Evolutionary conservation across 2,329 filamentous ascomycete species (phyloP).

Genomic region (Fusarium domesticum): DNA sequence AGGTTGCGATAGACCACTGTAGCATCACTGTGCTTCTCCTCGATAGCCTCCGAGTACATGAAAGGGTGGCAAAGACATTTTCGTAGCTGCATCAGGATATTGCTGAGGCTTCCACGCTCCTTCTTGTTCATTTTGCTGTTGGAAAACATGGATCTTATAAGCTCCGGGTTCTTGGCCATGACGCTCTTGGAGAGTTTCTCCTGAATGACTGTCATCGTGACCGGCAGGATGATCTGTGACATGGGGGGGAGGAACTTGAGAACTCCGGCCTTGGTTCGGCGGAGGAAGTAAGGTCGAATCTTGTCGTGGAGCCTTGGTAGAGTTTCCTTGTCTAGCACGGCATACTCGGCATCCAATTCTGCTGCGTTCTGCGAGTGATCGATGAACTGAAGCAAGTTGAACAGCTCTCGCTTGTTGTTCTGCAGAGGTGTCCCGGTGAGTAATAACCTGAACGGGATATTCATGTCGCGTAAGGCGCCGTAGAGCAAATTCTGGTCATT

Average conservation of each 20-base stretch:
- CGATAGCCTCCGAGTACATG: slow-evolving; percentile 85
- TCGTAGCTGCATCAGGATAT: slow-evolving; percentile 90
- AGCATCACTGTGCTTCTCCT: slow-evolving; percentile 68
- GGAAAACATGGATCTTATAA: slow-evolving; percentile 84
- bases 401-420: slow-evolving; percentile 91
- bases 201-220: slow-evolving; percentile 93
- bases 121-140: slow-evolving; percentile 62
- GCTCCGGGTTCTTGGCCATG: slow-evolving; percentile 80
- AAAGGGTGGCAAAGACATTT: slow-evolving; percentile 97
- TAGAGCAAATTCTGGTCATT: slow-evolving; percentile 88
- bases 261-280: slow-evolving; percentile 85
- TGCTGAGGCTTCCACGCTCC: slow-evolving; percentile 81
- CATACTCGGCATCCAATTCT: slow-evolving; percentile 70
- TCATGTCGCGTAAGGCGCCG: slow-evolving; percentile 66
- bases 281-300: slow-evolving; percentile 69
- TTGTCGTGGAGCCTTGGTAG: slow-evolving; percentile 76
- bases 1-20: slow-evolving; percentile 72
- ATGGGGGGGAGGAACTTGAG: slow-evolving; percentile 89
- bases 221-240: slow-evolving; percentile 89
- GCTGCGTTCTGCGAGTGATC: slow-evolving; percentile 69
- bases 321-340: slow-evolving; percentile 77
- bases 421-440: slow-evolving; percentile 91
- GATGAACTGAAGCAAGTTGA: slow-evolving; percentile 94
- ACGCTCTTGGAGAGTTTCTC: slow-evolving; percentile 95
- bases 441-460: slow-evolving; percentile 78